Conservation (phyloP, 75 land plant species). For the Cupressus sempervirens region DNA sequence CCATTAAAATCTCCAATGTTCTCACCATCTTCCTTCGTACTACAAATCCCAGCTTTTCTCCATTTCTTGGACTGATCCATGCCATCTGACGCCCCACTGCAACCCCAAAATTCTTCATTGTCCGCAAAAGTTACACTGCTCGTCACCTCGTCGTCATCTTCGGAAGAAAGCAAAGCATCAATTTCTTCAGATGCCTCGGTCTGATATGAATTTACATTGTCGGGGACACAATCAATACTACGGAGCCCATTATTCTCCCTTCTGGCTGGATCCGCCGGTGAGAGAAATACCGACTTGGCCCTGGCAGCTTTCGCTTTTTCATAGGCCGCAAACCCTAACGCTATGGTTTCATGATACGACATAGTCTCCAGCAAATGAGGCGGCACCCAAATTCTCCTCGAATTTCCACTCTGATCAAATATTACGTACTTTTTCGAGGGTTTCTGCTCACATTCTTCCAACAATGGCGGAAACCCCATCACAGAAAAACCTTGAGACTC, state of each 20-base stretch:
- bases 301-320: conserved; percentile 1
- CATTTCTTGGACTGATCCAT: neutral
- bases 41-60: neutral
- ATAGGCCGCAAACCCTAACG: neutral
- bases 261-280: neutral
- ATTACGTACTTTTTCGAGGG: neutral
- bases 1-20: neutral
- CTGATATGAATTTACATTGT: neutral
- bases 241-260: neutral
- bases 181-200: neutral
- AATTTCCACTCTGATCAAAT: neutral
- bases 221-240: neutral
- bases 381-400: neutral
- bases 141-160: neutral
- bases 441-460: neutral
- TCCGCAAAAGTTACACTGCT: neutral
- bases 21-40: neutral
- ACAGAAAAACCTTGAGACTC: neutral
- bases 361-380: neutral
- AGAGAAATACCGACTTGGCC: neutral
- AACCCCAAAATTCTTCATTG: neutral
- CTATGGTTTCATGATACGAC: neutral
- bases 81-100: neutral
- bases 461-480: neutral
- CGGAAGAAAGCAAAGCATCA: neutral